Base-by-base conservation (phyloP, 805 yeast genomes). In the Jamesozyma gamospora region DNA sequence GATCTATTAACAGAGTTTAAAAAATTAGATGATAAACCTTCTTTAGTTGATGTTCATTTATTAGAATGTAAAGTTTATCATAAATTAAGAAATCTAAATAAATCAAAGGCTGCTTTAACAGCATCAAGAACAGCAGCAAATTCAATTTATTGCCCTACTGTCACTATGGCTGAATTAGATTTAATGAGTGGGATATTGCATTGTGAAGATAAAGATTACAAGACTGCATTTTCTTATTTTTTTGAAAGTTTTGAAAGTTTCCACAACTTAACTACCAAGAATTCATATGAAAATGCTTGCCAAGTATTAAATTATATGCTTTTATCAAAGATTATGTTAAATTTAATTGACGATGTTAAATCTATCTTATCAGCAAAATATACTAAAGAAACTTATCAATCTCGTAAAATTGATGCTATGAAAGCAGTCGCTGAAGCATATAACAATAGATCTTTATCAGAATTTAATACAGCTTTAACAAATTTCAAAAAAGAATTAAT, bases 101-200 rank as follows among this genome's bases (percentile, higher is more conserved):
- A 90, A 65, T 75, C 95, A 4, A 77, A 84, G 53, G 96, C 97
- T 7, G 79, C 96, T 2, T 70, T 92, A 52, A 87, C 97, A 2
- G 79, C 94, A 35, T 96, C 98, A 2, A 76, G 97, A 62, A 92
- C 98, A 0, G 82, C 94, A 3, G 98, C 98, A n/a, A 94, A 92
- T 61, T 75, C 96, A 17, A 85, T 92, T 38, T 94, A 88, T 66
- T 84, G 95, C 53, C 95, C 97, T 9, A 83, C 96, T n/a, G 68
- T 79, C 37, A 72, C 82, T 51, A 95, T 92, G 64, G 97, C 97
- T 1, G 95, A 87, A 57, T 72, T 92, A 40, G 99, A 92, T 60
- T 75, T 85, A 65, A 87, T 90, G 80, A 80, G 94, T 58, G 98
- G 99, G 51, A 79, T 90, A 41, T 72, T 92, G 46, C 94, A 90